A percentile compares a stretch with the other conserved stretches of the same genome.
These are phyloP conservation scores for Yarrowia yakushimensis DNA, from an alignment of 805 yeast genomes.

Conservation along the genomic window DNA sequence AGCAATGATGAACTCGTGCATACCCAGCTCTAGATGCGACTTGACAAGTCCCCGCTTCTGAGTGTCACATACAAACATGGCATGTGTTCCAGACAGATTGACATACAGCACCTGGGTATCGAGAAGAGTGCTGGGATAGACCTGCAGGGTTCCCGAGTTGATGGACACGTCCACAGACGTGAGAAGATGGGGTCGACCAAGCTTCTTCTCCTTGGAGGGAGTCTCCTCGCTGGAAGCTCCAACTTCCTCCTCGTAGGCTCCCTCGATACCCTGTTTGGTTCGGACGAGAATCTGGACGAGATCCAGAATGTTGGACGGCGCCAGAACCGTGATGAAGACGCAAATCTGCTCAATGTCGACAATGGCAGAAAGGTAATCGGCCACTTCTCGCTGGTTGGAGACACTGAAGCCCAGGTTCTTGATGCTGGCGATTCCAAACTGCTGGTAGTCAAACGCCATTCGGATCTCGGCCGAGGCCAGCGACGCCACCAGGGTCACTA, in stretches of 20 bases:
- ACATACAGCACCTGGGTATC: constrained; percentile 71
- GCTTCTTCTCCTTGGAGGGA: constrained; percentile 29
- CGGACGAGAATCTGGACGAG: constrained; percentile 66
- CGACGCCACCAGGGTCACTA: constrained; percentile 59
- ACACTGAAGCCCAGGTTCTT: constrained; percentile 50
- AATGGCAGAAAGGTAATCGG: constrained; percentile 51
- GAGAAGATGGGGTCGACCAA: constrained; percentile 26
- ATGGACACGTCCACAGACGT: constrained; percentile 65
- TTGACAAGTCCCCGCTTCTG: constrained; percentile 40
- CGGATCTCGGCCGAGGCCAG: constrained; percentile 55
- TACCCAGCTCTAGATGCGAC: constrained; percentile 56
- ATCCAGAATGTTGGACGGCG: constrained; percentile 79
- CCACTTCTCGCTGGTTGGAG: constrained; percentile 62
- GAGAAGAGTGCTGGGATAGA: constrained; percentile 77
- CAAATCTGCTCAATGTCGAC: constrained; percentile 48
- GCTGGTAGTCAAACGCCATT: constrained; percentile 78
- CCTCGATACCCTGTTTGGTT: constrained; percentile 66
- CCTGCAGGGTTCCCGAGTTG: constrained; percentile 52
- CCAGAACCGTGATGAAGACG: constrained; percentile 72
- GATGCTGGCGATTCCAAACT: constrained; percentile 64
- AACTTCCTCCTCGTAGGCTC: constrained; percentile 72
- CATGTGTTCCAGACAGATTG: constrained; percentile 33
- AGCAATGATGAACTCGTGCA: constrained; percentile 63
- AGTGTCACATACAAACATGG: constrained; percentile 35
- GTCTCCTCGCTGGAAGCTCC: constrained; percentile 49